Percentiles rank a stretch among this genome's conserved stretches.
Evolutionary conservation across 2,329 filamentous ascomycete genomes (phyloP).

Genomic region (Malbranchea cinnamomea): DNA sequence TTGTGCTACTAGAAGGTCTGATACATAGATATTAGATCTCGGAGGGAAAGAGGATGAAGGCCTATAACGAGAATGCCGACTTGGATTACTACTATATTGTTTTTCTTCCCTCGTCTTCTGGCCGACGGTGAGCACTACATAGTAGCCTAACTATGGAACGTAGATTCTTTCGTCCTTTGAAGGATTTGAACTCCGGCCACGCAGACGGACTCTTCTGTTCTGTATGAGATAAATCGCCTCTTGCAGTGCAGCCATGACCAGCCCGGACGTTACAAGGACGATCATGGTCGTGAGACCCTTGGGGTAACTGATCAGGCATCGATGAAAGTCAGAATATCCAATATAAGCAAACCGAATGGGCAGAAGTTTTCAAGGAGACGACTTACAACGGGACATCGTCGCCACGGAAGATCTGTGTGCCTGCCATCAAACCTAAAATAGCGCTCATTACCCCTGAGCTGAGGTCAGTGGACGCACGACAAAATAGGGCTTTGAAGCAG

Average conservation of each 20-base stretch:
- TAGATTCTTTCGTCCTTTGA: too few species aligned
- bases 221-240: conserved; percentile 25
- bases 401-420: conserved; percentile 35
- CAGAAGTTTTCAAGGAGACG: conserved; percentile 3
- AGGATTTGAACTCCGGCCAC: too few species aligned
- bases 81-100: too few species aligned
- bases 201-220: conserved; percentile 24
- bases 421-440: conserved; percentile 36
- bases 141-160: too few species aligned
- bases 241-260: conserved; percentile 28
- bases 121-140: too few species aligned
- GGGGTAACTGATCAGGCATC: conserved; percentile 22
- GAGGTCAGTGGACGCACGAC: background rate
- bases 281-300: conserved; percentile 33
- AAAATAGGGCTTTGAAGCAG: too few species aligned
- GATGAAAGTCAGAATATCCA: background rate
- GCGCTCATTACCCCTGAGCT: conserved; percentile 37
- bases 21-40: too few species aligned
- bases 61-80: too few species aligned
- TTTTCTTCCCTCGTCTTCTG: too few species aligned
- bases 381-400: conserved; percentile 29
- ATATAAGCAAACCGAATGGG: background rate
- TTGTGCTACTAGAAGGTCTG: too few species aligned
- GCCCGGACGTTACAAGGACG: conserved; percentile 28
- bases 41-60: too few species aligned